Evolutionary conservation across 257 asterid species (phyloP), one percentile per base, ranked within the genome.

Genomic region (Orobanche coerulescens): DNA sequence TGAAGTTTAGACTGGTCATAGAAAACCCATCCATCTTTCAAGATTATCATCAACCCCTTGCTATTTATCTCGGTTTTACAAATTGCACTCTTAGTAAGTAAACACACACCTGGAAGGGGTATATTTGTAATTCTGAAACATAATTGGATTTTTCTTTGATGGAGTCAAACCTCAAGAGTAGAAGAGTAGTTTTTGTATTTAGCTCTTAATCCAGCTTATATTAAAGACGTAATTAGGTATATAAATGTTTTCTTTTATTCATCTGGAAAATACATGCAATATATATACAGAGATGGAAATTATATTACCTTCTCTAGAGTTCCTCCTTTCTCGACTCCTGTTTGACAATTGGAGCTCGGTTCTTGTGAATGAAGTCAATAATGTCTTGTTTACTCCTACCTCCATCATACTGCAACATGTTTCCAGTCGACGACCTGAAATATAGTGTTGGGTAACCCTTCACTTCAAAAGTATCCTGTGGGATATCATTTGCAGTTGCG

Each of bases 391-490:
- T 90, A 16, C 84, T 76, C 71, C 94, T 80, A 25, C 76, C 84
- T 15, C 96, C 97, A 11, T 77, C 82, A 50, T 90, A 83, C 50
- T 9, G 75, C 79, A 71, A 16, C 57, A 83, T 18, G 49, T 76
- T 74, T 70, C 97, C 97, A 40, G 78, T 70, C 53, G 92, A 77
- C 18, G 94, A 76, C 65, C 78, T 81, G 81, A 90, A 90, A 72
- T 81, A 90, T 71, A 90, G 51, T 16, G 95, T 81, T 12, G 97
- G 96, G 58, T 83, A 90, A 64, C 97, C 96, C 82, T 81, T 70
- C 64, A 87, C 84, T 5, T 85, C 89, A 63, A 90, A 87, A 0
- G 64, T 61, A 16, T 64, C 95, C 9, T 58, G 57, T 30, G 89
- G 80, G 61, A 71, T 65, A 69, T 90, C 96, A 65, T 90, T 90